Base-by-base conservation (phyloP, 768 basidiomycete genomes). In the Calocybe gangraenosa region DNA sequence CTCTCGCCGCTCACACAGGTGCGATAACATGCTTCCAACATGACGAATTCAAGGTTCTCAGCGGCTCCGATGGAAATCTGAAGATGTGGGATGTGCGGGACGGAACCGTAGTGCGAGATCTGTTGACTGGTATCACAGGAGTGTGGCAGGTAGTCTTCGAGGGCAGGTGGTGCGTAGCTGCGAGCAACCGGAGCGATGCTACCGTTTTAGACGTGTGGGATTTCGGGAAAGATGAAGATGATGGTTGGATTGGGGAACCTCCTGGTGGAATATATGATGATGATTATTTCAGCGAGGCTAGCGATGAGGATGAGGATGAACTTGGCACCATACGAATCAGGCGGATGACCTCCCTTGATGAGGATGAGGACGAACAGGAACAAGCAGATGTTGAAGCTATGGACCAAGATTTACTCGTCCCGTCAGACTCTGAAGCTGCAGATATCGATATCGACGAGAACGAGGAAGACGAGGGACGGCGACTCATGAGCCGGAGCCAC, bases 21-120 rank as follows among this genome's bases (percentile, higher is more conserved):
- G 93, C 95, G n/a, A 98, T 99, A 54, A 98, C 96, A 14, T 99
- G 95, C 68, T 97, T 98, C 75, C 92, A 95, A 64, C 93, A 96
- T 54, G 95, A 98, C 62, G 94, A 98, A 62, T 92, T 90, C 73
- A 97, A 96, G 61, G 91, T 98, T 36, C 76, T 99, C 21, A 91
- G 87, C 57, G 95, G 95, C 10, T 90, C 87, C 11, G 96, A 98
- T 55, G 96, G 96, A 13, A 92, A 89, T 47, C 74, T 99, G 55
- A 97, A 97, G 74, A 89, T 98, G 84, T 99, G 96, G 96, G 89
- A 97, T 61, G 76, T 95, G 49, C 70, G 84, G 30, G 89, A 93
- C 44, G 96, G 95, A 17, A 75, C 77, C 0, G 83, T 90, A 31
- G 83, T 92, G 10, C 76, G 92, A 25, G 96, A 97, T 60, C 71